A percentile compares a stretch with the other conserved stretches of the same genome.
phyloP scores from a whole-genome alignment of 306 rosid species.

The Albizia julibrissin region DNA sequence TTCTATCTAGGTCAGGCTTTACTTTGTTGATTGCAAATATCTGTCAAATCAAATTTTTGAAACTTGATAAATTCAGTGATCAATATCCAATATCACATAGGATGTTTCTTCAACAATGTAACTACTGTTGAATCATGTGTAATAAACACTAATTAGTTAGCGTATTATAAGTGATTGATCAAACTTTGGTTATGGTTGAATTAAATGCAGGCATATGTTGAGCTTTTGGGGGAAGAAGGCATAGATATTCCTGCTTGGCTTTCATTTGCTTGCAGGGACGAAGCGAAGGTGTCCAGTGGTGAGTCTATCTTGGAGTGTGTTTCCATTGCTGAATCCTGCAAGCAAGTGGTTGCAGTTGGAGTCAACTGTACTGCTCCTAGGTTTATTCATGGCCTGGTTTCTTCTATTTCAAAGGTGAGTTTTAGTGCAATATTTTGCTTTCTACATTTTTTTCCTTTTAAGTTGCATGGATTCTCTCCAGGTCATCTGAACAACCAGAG shows the following conservation, averaged over 20 bases:
- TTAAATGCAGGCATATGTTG: slow-evolving; percentile 72
- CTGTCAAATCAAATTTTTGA: background rate
- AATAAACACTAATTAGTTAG: background rate
- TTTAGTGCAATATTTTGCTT: slow-evolving; percentile 9
- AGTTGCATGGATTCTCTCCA: background rate
- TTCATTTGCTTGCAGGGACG: slow-evolving; percentile 80
- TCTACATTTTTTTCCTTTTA: background rate
- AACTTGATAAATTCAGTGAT: background rate
- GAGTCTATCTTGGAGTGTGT: slow-evolving; percentile 79
- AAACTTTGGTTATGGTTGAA: slow-evolving; percentile 9
- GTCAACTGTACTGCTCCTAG: slow-evolving; percentile 93
- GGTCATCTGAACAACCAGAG: background rate
- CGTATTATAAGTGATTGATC: background rate
- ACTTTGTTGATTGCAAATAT: background rate
- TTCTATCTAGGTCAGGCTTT: background rate
- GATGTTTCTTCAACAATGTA: background rate
- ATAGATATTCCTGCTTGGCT: slow-evolving; percentile 85
- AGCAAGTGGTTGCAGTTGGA: slow-evolving; percentile 73
- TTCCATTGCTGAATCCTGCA: slow-evolving; percentile 69
- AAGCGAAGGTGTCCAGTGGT: slow-evolving; percentile 67
- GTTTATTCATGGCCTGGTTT: slow-evolving; percentile 68
- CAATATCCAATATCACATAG: background rate
- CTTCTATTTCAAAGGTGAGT: slow-evolving; percentile 58
- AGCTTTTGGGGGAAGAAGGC: slow-evolving; percentile 75
- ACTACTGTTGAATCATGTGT: background rate